Conservation (phyloP, 1,284 basidiomycete genomes). For the Anthracocystis panici-leucophaei region DNA sequence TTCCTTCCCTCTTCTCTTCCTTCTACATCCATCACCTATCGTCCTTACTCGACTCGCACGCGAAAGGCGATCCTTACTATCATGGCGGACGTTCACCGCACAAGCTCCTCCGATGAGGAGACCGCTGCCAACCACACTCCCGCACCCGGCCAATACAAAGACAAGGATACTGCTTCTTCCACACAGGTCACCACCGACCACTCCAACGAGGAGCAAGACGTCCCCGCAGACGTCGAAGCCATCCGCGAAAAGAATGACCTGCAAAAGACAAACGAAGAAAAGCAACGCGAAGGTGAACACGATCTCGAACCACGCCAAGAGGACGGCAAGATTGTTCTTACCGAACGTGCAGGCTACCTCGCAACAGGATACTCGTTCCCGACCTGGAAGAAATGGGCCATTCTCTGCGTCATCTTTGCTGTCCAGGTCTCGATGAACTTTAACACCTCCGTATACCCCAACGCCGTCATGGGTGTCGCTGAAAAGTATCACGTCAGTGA, state of each 20-base stretch:
- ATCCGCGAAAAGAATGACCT: slow-evolving; percentile 48
- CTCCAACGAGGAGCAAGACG: slow-evolving; percentile 7
- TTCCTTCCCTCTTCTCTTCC: background rate
- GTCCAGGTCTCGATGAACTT: slow-evolving; percentile 71
- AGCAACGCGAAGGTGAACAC: slow-evolving; percentile 48
- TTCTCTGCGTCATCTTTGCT: slow-evolving; percentile 70
- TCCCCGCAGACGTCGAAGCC: slow-evolving; percentile 28
- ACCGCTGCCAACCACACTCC: slow-evolving; percentile 27
- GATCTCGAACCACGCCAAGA: slow-evolving; percentile 41
- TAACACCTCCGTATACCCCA: slow-evolving; percentile 69
- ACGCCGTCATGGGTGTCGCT: slow-evolving; percentile 60
- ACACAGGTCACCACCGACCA: slow-evolving; percentile 15
- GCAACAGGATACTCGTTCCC: slow-evolving; percentile 63
- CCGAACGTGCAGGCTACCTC: slow-evolving; percentile 66
- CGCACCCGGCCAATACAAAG: background rate
- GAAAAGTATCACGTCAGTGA: slow-evolving; percentile 69
- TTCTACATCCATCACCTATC: slow-evolving; percentile 1
- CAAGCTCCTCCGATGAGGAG: slow-evolving; percentile 31
- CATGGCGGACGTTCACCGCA: slow-evolving; percentile 32
- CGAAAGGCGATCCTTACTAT: background rate
- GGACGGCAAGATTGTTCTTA: slow-evolving; percentile 69
- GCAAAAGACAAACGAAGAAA: slow-evolving; percentile 47
- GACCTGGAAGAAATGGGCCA: slow-evolving; percentile 70
- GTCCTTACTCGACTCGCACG: background rate
- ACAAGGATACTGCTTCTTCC: slow-evolving; percentile 17